Evolutionary conservation across 352 stramenopile genomes (phyloP), one percentile per base, ranked within the genome.

Genomic region (Phytopythium mirpurense): DNA sequence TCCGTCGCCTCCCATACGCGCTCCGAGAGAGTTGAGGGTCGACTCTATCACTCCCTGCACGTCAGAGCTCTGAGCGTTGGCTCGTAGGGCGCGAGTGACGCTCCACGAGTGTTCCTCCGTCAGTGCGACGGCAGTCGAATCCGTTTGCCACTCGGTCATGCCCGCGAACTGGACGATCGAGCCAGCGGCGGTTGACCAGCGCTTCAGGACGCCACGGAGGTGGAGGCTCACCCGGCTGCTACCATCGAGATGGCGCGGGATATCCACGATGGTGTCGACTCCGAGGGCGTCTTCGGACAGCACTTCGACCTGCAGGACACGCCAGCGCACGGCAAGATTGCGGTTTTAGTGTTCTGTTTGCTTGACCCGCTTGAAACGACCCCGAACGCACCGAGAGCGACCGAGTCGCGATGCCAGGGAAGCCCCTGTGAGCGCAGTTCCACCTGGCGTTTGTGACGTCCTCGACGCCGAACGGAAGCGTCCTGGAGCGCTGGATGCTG

Each of bases 81-180:
- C n/a, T 14, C 11, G 1, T 7, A 35, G 0, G 0, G 15, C 24
- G 9, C 26, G 24, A 5, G 27, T 36, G 24, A 36, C 16, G 24
- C 24, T 49, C 43, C 43, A 49, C 43, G 43, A 19, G 43, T 35
- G 24, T 16, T 49, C 24, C 14, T 49, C 43, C 15, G 43, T 49
- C 43, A 34, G 2, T 12, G 9, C 5, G 24, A 5, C 18, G 8
- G 24, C 18, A 2, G 24, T 15, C 16, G 21, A 21, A 5, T 27
- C 31, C 5, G 14, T 42, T n/a, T 41, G 26, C 46, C 46, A 53
- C 46, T 42, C 32, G 31, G n/a, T 29, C n/a, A 27, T 24, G 31
- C 46, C 26, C 27, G 31, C 46, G 29, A 53, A 53, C 46, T 41
- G 46, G 9, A 42, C 29, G 27, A 49, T 49, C 19, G 21, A n/a